phyloP scores from a whole-genome alignment of 2,329 filamentous ascomycete genomes.

The Colletotrichum sp. region DNA sequence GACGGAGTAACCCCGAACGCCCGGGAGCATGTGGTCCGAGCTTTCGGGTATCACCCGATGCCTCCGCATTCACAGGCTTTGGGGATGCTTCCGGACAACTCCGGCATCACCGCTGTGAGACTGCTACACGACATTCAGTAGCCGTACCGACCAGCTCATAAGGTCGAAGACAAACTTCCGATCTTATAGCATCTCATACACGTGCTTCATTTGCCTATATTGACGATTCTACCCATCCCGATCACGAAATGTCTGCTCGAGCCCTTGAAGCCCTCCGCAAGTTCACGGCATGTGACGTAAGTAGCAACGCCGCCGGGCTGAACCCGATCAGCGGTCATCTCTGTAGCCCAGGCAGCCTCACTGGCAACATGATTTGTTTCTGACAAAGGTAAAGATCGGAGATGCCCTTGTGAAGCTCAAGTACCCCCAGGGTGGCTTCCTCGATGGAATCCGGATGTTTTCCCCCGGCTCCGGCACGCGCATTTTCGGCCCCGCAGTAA shows the following conservation, averaged over 20 bases:
- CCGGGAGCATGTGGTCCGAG: neutral
- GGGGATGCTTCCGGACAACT: neutral
- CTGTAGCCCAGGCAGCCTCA: neutral
- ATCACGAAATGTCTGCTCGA: neutral
- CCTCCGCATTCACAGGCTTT: neutral
- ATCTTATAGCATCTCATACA: neutral
- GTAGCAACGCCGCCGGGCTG: neutral
- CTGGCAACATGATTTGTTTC: neutral
- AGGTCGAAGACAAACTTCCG: neutral
- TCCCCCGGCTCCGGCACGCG: conserved; percentile 29
- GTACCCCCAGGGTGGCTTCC: conserved; percentile 29
- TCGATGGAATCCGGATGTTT: conserved; percentile 28
- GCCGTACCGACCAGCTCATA: neutral
- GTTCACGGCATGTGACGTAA: conserved; percentile 12
- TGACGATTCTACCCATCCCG: neutral
- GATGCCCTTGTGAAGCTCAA: conserved; percentile 33
- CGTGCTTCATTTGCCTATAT: neutral
- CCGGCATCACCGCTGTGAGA: neutral
- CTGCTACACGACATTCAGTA: neutral
- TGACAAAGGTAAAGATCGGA: conserved; percentile 14
- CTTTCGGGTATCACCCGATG: neutral
- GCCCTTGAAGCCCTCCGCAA: neutral
- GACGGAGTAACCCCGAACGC: neutral
- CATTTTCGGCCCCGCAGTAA: conserved; percentile 31
- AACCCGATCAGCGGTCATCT: neutral